phyloP scores from a whole-genome alignment of 768 basidiomycete genomes.

The Russula sp. region DNA sequence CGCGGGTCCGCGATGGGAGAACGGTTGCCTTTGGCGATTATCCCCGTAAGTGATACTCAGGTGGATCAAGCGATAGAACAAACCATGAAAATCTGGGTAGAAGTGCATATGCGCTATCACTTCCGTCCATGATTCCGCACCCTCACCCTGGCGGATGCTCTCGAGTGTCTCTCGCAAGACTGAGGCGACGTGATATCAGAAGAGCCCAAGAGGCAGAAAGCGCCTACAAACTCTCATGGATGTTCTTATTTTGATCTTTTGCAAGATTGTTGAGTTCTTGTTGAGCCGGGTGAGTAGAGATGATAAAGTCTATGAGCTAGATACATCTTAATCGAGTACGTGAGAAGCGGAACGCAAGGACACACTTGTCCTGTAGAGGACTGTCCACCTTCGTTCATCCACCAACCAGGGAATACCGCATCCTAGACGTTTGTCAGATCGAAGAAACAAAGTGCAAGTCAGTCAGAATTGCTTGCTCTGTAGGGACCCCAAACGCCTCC shows the following conservation, averaged over 20 bases:
- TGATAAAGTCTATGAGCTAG: constrained; percentile 89
- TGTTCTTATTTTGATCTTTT: constrained; percentile 49
- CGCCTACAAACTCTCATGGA: constrained; percentile 43
- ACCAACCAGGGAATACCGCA: constrained; percentile 88
- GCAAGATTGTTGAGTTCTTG: constrained; percentile 56
- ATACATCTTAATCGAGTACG: not conserved
- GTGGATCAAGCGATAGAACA: not conserved
- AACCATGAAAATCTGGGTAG: constrained; percentile 94
- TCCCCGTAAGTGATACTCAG: not conserved
- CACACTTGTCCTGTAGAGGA: constrained; percentile 91
- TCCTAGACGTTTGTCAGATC: constrained; percentile 40
- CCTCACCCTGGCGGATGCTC: constrained; percentile 47
- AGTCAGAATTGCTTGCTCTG: constrained; percentile 38
- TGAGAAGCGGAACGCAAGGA: not conserved
- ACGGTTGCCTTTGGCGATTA: constrained; percentile 63
- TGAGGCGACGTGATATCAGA: constrained; percentile 24
- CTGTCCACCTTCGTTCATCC: constrained; percentile 99
- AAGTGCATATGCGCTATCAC: constrained; percentile 87
- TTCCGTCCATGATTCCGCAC: constrained; percentile 62
- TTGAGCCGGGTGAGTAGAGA: constrained; percentile 88
- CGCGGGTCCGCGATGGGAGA: constrained; percentile 94
- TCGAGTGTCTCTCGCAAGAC: constrained; percentile 73
- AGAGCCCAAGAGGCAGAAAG: not conserved
- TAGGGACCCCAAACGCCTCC: constrained; percentile 92
- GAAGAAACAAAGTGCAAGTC: constrained; percentile 7